These are phyloP conservation scores for Penicillium flavigenum DNA, from an alignment of 495 filamentous ascomycete species.

Conservation along the genomic window DNA sequence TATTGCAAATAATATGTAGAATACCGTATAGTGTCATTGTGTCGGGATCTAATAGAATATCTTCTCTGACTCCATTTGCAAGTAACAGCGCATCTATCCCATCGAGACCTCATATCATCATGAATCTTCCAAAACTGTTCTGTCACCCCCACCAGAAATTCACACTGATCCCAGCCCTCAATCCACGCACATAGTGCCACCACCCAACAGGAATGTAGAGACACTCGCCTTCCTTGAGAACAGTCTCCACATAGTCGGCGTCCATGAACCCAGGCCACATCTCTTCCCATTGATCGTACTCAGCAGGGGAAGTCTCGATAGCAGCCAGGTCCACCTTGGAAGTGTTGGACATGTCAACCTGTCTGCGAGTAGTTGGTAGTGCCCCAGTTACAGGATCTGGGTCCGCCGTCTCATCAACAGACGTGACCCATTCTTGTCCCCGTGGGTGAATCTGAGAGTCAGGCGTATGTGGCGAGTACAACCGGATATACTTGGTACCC, in stretches of 20 bases:
- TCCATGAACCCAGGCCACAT: constrained; percentile 56
- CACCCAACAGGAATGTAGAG: constrained; percentile 92
- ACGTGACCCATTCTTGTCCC: constrained; percentile 58
- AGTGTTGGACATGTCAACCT: constrained; percentile 92
- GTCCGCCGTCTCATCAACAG: constrained; percentile 20
- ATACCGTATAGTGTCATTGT: not conserved
- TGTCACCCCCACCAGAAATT: constrained; percentile 87
- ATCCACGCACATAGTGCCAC: constrained; percentile 96
- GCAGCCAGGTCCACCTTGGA: constrained; percentile 68
- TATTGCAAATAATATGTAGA: not conserved
- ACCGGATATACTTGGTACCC: constrained; percentile 82
- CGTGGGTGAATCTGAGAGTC: constrained; percentile 61
- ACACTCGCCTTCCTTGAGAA: constrained; percentile 77
- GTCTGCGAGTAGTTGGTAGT: constrained; percentile 17
- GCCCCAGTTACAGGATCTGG: constrained; percentile 7
- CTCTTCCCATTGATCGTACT: constrained; percentile 50
- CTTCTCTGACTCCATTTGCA: not conserved
- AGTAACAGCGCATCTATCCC: not conserved
- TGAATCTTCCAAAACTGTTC: not conserved
- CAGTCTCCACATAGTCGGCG: constrained; percentile 72
- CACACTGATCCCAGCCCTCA: constrained; percentile 88
- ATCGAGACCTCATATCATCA: not conserved
- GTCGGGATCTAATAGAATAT: not conserved
- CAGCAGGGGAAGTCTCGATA: constrained; percentile 46
- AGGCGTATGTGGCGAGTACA: constrained; percentile 71